Evolutionary conservation across 1,139 yeast genomes (phyloP), one percentile per base, ranked within the genome.

Genomic region (Lodderomyces margitis): DNA sequence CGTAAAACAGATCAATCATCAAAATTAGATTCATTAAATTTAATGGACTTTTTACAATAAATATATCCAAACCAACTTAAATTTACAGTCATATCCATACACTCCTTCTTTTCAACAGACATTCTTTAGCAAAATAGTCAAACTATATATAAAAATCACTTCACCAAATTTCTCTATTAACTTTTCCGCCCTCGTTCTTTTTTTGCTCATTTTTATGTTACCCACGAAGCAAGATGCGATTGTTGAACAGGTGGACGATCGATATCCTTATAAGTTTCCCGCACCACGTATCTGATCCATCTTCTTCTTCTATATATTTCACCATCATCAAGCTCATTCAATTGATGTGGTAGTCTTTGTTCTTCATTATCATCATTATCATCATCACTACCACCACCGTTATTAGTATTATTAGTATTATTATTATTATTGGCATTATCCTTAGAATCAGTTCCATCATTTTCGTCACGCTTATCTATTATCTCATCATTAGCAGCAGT

Each of bases 291-390:
- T 27, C 52, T 32, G 1, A 70, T 60, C 84, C 84, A 78, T 55
- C 82, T 65, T 53, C 84, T 66, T 55, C 84, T 65, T 51, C 83
- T 62, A 52, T 63, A 75, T 11, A 56, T 43, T 30, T 54, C 56
- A 12, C 30, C 39, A 36, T 36, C 39, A 17, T 21, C 9, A 19
- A 24, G 14, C n/a, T 20, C 30, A 11, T 30, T 31, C 11, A 21
- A 21, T 20, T n/a, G 11, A 15, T 33, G 12, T 8, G 14, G 12
- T 15, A 17, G 10, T 11, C 7, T 33, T 19, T 7, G 4, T 5
- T 9, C 17, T 10, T 35, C 37, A 16, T 25, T 30, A 9, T 47
- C 30, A 17, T 35, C 30, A 21, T 34, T 34, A 34, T 16, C 19
- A 15, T 47, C 50, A 12, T 47, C 54, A 24, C 56, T 47, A 42